Evolutionary conservation across 2,329 filamentous ascomycete genomes (phyloP).

Genomic region (Aspergillus felis): DNA sequence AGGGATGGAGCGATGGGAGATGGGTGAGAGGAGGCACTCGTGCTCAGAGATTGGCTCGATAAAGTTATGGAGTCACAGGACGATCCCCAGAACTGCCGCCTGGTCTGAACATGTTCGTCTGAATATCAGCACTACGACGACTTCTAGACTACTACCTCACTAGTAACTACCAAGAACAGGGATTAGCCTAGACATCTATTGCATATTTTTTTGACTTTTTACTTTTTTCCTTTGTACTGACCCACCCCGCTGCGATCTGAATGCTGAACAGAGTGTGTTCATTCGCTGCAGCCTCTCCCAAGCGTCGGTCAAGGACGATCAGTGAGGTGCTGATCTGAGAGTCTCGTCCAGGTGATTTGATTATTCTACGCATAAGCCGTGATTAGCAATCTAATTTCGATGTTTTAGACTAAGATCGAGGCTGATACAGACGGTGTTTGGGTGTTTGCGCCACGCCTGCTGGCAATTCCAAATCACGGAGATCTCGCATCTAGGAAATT

Average conservation of each 20-base stretch:
- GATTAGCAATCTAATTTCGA: neutral
- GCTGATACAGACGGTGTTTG: neutral
- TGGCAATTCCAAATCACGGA: slow-evolving; percentile 22
- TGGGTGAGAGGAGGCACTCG: neutral
- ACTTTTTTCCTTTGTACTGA: neutral
- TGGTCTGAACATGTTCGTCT: neutral
- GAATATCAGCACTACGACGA: neutral
- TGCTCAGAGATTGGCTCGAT: neutral
- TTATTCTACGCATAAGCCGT: neutral
- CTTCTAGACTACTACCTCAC: too few relatives aligned
- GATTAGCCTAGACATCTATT: neutral
- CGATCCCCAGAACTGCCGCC: neutral
- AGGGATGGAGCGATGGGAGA: too few relatives aligned
- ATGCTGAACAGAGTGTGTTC: neutral
- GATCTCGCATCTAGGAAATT: slow-evolving; percentile 8
- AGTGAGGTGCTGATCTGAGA: neutral
- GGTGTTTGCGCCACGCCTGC: slow-evolving; percentile 16
- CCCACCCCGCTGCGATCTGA: neutral
- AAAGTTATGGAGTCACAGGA: neutral
- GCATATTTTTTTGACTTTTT: neutral
- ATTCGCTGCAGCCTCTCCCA: neutral
- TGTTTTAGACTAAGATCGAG: neutral
- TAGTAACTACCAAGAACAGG: neutral
- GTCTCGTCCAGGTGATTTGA: neutral
- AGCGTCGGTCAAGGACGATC: neutral